These are phyloP conservation scores for Clavispora fructus DNA, from an alignment of 805 yeast species.

Conservation along the genomic window DNA sequence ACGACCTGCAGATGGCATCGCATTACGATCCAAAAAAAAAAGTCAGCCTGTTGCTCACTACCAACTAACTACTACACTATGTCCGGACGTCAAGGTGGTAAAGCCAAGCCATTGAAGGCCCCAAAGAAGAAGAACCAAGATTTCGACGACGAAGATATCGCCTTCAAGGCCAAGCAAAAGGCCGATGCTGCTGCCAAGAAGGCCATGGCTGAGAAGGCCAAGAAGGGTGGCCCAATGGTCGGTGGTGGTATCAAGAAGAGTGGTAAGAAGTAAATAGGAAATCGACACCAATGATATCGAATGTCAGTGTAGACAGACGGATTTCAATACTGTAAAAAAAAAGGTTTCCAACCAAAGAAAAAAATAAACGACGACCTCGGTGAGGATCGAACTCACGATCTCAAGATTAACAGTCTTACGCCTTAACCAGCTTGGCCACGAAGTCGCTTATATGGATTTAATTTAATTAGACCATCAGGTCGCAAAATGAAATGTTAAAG, in stretches of 20 bases:
- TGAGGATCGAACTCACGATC: conserved; percentile 21
- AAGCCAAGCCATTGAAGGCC: conserved; percentile 83
- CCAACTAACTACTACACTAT: conserved; percentile 29
- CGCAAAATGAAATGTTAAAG: not conserved
- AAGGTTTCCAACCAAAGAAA: not conserved
- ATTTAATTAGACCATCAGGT: too few species aligned
- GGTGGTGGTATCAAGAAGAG: conserved; percentile 97
- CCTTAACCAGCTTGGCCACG: conserved; percentile 20
- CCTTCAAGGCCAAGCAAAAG: conserved; percentile 89
- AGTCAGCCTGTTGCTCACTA: not conserved
- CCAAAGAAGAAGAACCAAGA: conserved; percentile 79
- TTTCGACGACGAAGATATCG: conserved; percentile 79
- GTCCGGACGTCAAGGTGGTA: conserved; percentile 98
- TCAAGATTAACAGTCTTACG: conserved; percentile 19
- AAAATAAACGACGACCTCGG: conserved; percentile 13
- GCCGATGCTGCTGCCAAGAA: conserved; percentile 93
- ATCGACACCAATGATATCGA: not conserved
- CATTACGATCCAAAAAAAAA: not conserved
- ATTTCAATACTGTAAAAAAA: not conserved
- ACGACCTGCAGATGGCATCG: not conserved
- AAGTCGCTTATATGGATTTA: conserved; percentile 5
- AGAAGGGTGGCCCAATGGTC: conserved; percentile 84
- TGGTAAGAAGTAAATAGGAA: conserved; percentile 24
- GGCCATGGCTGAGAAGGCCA: conserved; percentile 81
- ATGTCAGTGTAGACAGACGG: not conserved